Base-by-base conservation (phyloP, 2,329 filamentous ascomycete genomes). In the Aspergillus quadricinctus region DNA sequence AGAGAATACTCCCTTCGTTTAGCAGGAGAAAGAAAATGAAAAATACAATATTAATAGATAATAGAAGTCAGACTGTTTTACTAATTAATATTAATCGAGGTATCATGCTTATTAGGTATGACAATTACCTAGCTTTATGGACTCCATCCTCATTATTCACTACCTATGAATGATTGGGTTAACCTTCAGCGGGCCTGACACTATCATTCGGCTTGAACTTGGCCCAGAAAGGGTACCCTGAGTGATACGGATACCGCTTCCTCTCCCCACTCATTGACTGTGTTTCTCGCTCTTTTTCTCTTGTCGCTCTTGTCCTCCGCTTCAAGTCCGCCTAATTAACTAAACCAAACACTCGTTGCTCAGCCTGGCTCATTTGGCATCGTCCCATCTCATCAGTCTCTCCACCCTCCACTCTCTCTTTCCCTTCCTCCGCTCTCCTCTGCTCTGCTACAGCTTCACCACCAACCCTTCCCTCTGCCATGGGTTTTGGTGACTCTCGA, bases 291-390 rank as follows among this genome's bases (percentile, higher is more conserved):
- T 57, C 43, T 48, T 23, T 43, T 45, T 49, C 37, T 54, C 21
- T 41, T 31, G 40, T 48, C 19, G 31, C 29, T 58, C 50, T 58
- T 50, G 25, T 50, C 57, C 59, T 62, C 59, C 60, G 57, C 62
- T 64, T 60, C 57, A 57, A 55, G 58, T 58, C 59, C 60, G 61
- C 61, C 61, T 63, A 61, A 59, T 61, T 54, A 59, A 46, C 19
- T 23, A 6, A n/a, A 10, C 43, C 6, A 46, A 14, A 46, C 43
- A 25, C 21, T 46, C 43, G 5, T 46, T 46, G 61, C 52, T 54
- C 52, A 52, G 53, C 58, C 59, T 62, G 56, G 52, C 58, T 57
- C 57, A 58, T 61, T 66, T 62, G 61, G 65, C 63, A 62, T 66
- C 63, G 65, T 65, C 63, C 62, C 61, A 64, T 59, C 61, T 62